Base-by-base conservation (phyloP, 2,329 filamentous ascomycete genomes). In the Graphiopsis chlorocephala region DNA sequence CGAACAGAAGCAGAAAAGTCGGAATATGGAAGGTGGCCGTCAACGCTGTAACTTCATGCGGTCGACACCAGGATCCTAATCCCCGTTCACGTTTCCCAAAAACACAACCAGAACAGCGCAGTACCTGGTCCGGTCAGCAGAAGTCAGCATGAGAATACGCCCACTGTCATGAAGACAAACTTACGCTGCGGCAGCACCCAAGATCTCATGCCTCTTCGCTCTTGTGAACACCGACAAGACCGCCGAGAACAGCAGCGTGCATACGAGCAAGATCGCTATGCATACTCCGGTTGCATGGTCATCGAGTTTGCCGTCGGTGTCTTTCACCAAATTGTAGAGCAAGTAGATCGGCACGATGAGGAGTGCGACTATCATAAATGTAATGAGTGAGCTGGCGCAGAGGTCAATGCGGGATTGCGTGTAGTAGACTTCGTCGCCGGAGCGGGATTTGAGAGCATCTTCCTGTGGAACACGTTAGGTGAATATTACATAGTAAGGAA, bases 321-420 rank as follows among this genome's bases (percentile, higher is more conserved):
- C 57, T 15, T 68, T 68, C 2, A 69, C 66, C 11, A 74, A 64
- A 45, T 70, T 70, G 56, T 70, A 74, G 1, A 76, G 63, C 1
- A 72, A 50, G 50, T 72, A 73, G 4, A 73, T 69, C 0, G 73
- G 74, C 8, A 74, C 64, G 1, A 73, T 64, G 4, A 75, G 67
- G 7, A 76, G 67, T 3, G 67, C 26, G 11, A 73, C 47, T 1
- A 76, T 71, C 31, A 69, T 67, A n/a, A 68, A 12, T 0, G 70
- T 73, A 14, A 74, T 69, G 55, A 76, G 67, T 14, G n/a, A 26
- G n/a, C 65, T 70, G 1, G 69, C 70, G 4, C 71, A 64, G n/a
- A 55, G 23, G 5, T 70, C 64, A 47, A 75, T 72, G 2, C 70
- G 68, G 3, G 66, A 38, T 10, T 59, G 66, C 1, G 64, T 68